These are phyloP conservation scores for Colletotrichum higginsianum DNA, from an alignment of 2,329 filamentous ascomycete species.

Conservation along the genomic window DNA sequence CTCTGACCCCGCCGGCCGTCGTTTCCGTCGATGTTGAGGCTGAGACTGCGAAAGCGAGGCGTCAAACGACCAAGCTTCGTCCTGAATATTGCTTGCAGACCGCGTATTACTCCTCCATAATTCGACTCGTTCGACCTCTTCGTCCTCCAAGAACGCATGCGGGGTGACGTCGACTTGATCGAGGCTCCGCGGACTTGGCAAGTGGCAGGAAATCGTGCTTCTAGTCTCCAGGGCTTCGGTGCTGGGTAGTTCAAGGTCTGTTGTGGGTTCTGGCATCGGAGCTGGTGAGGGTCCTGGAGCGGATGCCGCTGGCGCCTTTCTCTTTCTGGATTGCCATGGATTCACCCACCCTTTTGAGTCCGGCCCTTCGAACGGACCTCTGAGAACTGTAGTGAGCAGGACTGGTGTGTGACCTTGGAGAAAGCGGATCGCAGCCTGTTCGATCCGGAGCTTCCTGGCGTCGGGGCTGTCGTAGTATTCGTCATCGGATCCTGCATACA, in stretches of 20 bases:
- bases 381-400: conserved; percentile 72
- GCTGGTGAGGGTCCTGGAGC: conserved; percentile 17
- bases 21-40: conserved; percentile 30
- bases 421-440: conserved; percentile 71
- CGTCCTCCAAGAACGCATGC: conserved; percentile 51
- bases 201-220: conserved; percentile 51
- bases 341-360: conserved; percentile 62
- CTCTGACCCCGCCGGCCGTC: conserved; percentile 47
- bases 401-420: conserved; percentile 69
- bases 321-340: conserved; percentile 61
- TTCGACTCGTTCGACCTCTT: conserved; percentile 51
- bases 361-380: conserved; percentile 70
- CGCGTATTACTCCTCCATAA: conserved; percentile 49
- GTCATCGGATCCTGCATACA: conserved; percentile 71
- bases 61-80: conserved; percentile 45
- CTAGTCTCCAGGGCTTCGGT: conserved; percentile 12
- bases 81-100: conserved; percentile 25
- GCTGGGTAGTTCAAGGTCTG: background rate
- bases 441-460: conserved; percentile 67
- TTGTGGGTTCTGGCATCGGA: conserved; percentile 7
- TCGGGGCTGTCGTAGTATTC: conserved; percentile 65
- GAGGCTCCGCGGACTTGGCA: conserved; percentile 59
- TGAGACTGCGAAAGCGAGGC: conserved; percentile 45
- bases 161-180: conserved; percentile 50
- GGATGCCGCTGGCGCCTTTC: conserved; percentile 28